Percentiles rank a stretch among this genome's conserved stretches.
phyloP scores from a whole-genome alignment of 345 rosid genomes.

The Salix viminalis region DNA sequence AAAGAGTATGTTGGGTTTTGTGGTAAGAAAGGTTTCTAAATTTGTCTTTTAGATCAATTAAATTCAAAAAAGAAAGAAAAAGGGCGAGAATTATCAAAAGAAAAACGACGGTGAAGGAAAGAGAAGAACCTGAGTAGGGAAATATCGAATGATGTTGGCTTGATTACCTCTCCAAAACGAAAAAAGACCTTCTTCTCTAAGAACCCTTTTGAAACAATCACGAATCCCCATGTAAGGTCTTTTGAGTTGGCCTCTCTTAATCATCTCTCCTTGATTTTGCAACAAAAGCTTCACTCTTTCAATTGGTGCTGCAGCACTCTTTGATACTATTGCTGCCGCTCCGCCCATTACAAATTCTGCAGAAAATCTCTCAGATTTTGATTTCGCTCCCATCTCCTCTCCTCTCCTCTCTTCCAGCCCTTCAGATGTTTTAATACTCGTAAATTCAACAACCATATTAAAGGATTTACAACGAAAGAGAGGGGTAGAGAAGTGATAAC shows the following conservation, averaged over 20 bases:
- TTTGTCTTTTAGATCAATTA: too few species aligned
- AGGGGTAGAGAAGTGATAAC: background rate
- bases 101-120: background rate
- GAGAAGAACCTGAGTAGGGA: conserved; percentile 77
- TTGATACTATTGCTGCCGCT: conserved; percentile 64
- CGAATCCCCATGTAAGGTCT: conserved; percentile 58
- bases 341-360: conserved; percentile 80
- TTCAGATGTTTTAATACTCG: background rate
- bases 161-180: conserved; percentile 97
- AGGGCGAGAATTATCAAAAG: too few species aligned
- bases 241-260: conserved; percentile 64
- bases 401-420: background rate
- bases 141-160: conserved; percentile 83
- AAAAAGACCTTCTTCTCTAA: conserved; percentile 70
- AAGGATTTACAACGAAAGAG: too few species aligned
- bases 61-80: too few species aligned
- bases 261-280: conserved; percentile 93
- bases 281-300: conserved; percentile 91
- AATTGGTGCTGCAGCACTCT: conserved; percentile 82
- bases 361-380: conserved; percentile 59
- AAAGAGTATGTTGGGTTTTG: too few species aligned
- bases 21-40: too few species aligned
- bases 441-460: background rate
- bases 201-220: conserved; percentile 70
- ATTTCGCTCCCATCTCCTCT: background rate